Evolutionary conservation across 1,139 yeast species (phyloP).

Genomic region (Lodderomyces theae): DNA sequence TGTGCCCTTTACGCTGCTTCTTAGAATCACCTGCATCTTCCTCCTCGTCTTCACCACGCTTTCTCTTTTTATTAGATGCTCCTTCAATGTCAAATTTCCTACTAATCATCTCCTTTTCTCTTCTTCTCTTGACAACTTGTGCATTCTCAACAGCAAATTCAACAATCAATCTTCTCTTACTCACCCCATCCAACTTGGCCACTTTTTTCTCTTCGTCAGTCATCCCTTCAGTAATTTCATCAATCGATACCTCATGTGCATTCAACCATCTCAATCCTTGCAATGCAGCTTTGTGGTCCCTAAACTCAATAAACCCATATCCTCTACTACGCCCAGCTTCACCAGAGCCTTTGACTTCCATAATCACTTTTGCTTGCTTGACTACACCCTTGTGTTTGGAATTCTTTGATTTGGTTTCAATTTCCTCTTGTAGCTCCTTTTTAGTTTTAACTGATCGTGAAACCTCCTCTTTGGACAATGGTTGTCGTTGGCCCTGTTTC

Average conservation of each 20-base stretch:
- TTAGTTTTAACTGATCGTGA: slow-evolving; percentile 72
- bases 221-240: slow-evolving; percentile 71
- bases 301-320: slow-evolving; percentile 89
- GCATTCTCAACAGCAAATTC: slow-evolving; percentile 97
- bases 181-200: slow-evolving; percentile 50
- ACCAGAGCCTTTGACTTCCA: slow-evolving; percentile 87
- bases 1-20: slow-evolving; percentile 20
- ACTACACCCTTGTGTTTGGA: slow-evolving; percentile 85
- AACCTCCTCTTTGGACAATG: slow-evolving; percentile 85
- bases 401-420: slow-evolving; percentile 46
- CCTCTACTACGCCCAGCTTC: slow-evolving; percentile 92
- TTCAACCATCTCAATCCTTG: slow-evolving; percentile 98
- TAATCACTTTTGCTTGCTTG: slow-evolving; percentile 86
- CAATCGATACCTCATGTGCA: slow-evolving; percentile 77
- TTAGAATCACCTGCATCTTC: slow-evolving; percentile 17
- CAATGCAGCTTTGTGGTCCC: slow-evolving; percentile 89
- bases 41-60: slow-evolving; percentile 22
- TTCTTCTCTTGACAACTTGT: slow-evolving; percentile 85
- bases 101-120: slow-evolving; percentile 58
- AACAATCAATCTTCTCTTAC: slow-evolving; percentile 77
- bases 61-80: slow-evolving; percentile 13
- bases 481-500: slow-evolving; percentile 69
- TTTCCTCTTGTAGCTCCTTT: slow-evolving; percentile 37
- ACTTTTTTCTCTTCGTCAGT: slow-evolving; percentile 63
- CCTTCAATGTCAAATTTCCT: slow-evolving; percentile 29